phyloP scores from a whole-genome alignment of 2,329 filamentous ascomycete species.

The Colletotrichum lini region DNA sequence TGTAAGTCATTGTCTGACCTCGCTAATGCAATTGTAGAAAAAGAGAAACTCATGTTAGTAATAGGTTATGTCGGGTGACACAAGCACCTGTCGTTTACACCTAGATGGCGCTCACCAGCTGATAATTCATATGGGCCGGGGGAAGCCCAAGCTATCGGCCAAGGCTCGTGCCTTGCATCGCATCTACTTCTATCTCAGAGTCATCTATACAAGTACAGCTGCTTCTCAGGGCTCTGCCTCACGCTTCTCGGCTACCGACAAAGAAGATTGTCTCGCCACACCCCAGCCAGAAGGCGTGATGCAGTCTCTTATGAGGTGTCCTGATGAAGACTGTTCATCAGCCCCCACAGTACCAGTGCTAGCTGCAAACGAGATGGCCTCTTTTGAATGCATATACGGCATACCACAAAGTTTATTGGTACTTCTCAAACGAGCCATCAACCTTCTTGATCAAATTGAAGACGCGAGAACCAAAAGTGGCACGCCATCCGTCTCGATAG shows the following conservation, averaged over 20 bases:
- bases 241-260: too few relatives aligned
- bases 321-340: background rate
- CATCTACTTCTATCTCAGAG: constrained; percentile 47
- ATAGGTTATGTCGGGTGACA: constrained; percentile 48
- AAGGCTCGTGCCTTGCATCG: constrained; percentile 43
- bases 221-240: background rate
- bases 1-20: constrained; percentile 16
- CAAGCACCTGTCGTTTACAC: constrained; percentile 45
- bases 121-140: constrained; percentile 42
- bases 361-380: constrained; percentile 24
- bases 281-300: too few relatives aligned
- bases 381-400: constrained; percentile 44
- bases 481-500: background rate
- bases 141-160: constrained; percentile 36
- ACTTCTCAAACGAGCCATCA: constrained; percentile 27
- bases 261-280: too few relatives aligned
- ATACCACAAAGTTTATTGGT: constrained; percentile 41
- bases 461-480: background rate
- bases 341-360: too few relatives aligned
- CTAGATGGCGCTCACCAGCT: constrained; percentile 44
- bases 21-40: too few relatives aligned
- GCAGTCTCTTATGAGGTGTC: too few relatives aligned
- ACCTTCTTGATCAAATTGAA: constrained; percentile 28
- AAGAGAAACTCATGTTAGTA: too few relatives aligned
- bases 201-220: constrained; percentile 47